Percentiles rank a stretch among this genome's conserved stretches.
Evolutionary conservation across 768 basidiomycete species (phyloP).

Genomic region (Astraeus odoratus): DNA sequence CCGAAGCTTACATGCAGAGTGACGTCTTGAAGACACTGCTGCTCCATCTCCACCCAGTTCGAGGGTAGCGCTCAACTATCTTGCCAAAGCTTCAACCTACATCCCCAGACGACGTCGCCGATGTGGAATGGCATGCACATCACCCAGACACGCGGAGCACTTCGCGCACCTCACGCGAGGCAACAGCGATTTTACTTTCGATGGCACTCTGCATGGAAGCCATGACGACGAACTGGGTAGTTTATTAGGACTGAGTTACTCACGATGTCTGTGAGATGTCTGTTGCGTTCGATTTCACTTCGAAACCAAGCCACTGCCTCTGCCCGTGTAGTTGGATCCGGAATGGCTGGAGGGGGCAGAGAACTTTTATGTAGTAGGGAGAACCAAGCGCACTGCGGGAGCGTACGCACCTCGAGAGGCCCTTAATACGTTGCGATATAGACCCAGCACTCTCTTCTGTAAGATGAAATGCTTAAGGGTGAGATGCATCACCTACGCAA

Average conservation of each 20-base stretch:
- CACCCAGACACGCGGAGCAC: conserved; percentile 40
- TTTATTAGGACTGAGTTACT: conserved; percentile 2
- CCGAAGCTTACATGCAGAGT: too few species aligned
- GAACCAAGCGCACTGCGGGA: background rate
- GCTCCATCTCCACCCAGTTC: too few species aligned
- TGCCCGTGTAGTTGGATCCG: conserved; percentile 48
- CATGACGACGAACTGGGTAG: conserved; percentile 8
- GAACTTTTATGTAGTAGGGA: background rate
- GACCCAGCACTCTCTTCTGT: conserved; percentile 47
- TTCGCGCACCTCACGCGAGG: conserved; percentile 54
- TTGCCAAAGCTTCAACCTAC: too few species aligned
- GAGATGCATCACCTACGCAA: too few species aligned
- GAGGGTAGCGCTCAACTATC: too few species aligned
- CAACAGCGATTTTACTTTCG: conserved; percentile 51
- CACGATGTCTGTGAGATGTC: conserved; percentile 52
- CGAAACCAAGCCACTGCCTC: conserved; percentile 74
- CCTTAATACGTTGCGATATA: conserved; percentile 66
- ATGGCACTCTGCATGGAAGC: conserved; percentile 41
- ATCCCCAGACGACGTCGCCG: too few species aligned
- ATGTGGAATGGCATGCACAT: too few species aligned
- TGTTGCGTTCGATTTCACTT: conserved; percentile 60
- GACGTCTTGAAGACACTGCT: too few species aligned
- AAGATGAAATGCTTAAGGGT: conserved; percentile 76
- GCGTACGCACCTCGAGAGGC: conserved; percentile 61
- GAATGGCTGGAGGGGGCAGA: conserved; percentile 43